Conservation (phyloP, 768 basidiomycete genomes). For the Exsudoporus frostii region DNA sequence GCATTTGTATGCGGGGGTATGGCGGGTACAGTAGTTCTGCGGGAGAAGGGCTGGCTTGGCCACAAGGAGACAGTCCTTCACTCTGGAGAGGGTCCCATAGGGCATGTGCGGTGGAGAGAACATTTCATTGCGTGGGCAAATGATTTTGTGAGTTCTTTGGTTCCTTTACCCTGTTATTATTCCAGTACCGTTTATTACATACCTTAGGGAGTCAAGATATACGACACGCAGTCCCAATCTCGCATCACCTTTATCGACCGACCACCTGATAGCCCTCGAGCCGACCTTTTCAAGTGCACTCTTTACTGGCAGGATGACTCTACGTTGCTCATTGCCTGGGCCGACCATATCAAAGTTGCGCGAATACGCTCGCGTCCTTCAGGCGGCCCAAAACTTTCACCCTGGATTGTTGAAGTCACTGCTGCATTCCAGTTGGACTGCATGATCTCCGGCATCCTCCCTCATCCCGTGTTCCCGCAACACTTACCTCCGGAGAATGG, state of each 20-base stretch:
- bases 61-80: constrained; percentile 86
- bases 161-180: neutral
- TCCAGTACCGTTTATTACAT: neutral
- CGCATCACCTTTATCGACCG: constrained; percentile 86
- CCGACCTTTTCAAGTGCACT: constrained; percentile 92
- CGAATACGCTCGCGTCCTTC: constrained; percentile 65
- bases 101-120: constrained; percentile 85
- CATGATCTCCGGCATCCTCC: constrained; percentile 89
- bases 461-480: constrained; percentile 53
- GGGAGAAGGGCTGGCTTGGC: constrained; percentile 96
- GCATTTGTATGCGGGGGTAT: constrained; percentile 90
- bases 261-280: constrained; percentile 76
- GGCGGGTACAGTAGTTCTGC: constrained; percentile 79
- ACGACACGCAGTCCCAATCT: constrained; percentile 74
- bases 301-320: constrained; percentile 91
- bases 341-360: constrained; percentile 88
- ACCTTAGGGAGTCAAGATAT: constrained; percentile 88
- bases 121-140: constrained; percentile 95
- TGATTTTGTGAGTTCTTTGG: constrained; percentile 60
- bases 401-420: constrained; percentile 80
- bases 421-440: constrained; percentile 92
- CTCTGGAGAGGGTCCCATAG: constrained; percentile 89
- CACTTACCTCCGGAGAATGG: constrained; percentile 16
- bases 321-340: constrained; percentile 91
- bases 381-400: constrained; percentile 46